Percentiles rank a stretch among this genome's conserved stretches.
Evolutionary conservation across 768 basidiomycete species (phyloP).

Genomic region (Tulasnella sp.): DNA sequence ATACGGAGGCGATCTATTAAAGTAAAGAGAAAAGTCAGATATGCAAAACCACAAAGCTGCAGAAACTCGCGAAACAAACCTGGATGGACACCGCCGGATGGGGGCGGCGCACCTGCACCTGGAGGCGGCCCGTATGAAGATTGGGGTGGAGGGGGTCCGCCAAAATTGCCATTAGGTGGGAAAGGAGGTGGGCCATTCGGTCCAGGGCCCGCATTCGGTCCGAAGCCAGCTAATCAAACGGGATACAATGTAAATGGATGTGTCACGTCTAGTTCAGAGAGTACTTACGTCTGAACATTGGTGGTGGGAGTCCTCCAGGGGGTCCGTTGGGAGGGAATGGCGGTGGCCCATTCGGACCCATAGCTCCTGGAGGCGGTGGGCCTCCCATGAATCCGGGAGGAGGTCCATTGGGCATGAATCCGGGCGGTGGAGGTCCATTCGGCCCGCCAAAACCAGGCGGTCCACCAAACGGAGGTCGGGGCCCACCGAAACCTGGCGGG

Average conservation of each 20-base stretch:
- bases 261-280: neutral
- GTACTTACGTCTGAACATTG: conserved; percentile 38
- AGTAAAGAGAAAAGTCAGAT: neutral
- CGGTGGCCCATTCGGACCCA: conserved; percentile 33
- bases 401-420: conserved; percentile 8
- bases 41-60: neutral
- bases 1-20: neutral
- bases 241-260: neutral
- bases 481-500: conserved; percentile 35
- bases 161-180: conserved; percentile 33
- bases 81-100: conserved; percentile 57
- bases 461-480: conserved; percentile 56
- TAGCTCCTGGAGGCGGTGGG: conserved; percentile 17
- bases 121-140: conserved; percentile 22
- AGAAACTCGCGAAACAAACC: conserved; percentile 33
- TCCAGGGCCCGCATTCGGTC: conserved; percentile 28
- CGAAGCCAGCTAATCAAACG: neutral
- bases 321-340: conserved; percentile 64
- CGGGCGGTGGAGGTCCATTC: conserved; percentile 26
- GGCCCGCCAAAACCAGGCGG: conserved; percentile 30
- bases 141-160: conserved; percentile 41
- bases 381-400: conserved; percentile 34
- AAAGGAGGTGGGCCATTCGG: conserved; percentile 23
- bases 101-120: conserved; percentile 28
- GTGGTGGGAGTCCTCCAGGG: conserved; percentile 33